Percentiles rank a stretch among this genome's conserved stretches.
phyloP scores from a whole-genome alignment of 2,329 filamentous ascomycete species.

The Pseudocercospora ulei region DNA sequence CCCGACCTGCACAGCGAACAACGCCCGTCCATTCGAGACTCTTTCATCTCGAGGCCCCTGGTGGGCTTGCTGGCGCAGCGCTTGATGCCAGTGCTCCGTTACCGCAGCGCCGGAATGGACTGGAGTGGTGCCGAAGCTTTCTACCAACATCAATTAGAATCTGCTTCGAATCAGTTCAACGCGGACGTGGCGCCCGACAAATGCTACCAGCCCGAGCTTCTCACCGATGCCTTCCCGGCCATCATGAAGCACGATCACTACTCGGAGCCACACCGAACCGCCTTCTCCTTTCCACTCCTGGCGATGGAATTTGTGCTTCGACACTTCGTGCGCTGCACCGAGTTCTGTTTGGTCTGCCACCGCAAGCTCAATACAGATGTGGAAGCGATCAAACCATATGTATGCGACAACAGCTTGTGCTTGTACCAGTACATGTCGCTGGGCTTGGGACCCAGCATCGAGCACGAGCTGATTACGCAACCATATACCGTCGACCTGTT shows the following conservation, averaged over 20 bases:
- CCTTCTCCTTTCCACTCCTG: conserved; percentile 47
- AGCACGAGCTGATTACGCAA: conserved; percentile 70
- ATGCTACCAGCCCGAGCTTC: conserved; percentile 33
- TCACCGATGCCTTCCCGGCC: conserved; percentile 36
- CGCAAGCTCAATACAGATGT: conserved; percentile 55
- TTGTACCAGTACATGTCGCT: conserved; percentile 79
- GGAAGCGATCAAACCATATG: conserved; percentile 61
- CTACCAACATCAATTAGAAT: conserved; percentile 35
- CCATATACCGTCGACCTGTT: conserved; percentile 77
- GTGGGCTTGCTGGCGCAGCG: conserved; percentile 57
- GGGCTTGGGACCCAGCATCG: conserved; percentile 75
- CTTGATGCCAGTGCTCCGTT: conserved; percentile 53
- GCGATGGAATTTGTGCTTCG: conserved; percentile 67
- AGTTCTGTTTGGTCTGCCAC: conserved; percentile 82
- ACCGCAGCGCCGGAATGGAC: conserved; percentile 47
- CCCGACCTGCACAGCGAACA: conserved; percentile 27
- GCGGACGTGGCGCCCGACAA: conserved; percentile 32
- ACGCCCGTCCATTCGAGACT: conserved; percentile 40
- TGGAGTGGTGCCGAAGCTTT: conserved; percentile 61
- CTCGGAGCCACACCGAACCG: conserved; percentile 4
- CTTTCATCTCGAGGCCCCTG: conserved; percentile 64
- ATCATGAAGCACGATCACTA: conserved; percentile 48
- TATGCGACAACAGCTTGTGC: conserved; percentile 66
- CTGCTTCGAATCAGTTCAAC: neutral
- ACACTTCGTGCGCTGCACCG: conserved; percentile 68